phyloP scores from a whole-genome alignment of 257 asterid genomes.

The Avicennia marina region DNA sequence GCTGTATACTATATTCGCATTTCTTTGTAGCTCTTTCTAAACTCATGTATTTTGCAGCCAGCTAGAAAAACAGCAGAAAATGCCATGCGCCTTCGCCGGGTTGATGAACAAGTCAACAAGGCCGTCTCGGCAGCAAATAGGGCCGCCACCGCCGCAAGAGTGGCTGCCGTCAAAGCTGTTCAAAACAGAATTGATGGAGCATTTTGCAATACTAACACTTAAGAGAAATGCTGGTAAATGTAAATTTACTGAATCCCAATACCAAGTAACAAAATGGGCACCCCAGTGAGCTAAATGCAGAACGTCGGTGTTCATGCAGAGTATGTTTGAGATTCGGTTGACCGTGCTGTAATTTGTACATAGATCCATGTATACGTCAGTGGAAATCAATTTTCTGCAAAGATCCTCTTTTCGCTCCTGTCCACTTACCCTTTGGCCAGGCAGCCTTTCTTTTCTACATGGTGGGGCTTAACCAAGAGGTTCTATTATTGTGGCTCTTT shows the following conservation, averaged over 20 bases:
- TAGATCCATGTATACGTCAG: not conserved
- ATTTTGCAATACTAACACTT: conserved; percentile 40
- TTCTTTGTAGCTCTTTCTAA: not conserved
- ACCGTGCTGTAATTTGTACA: conserved; percentile 2
- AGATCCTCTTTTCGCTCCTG: not conserved
- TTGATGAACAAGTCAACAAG: conserved; percentile 55
- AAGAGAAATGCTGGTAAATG: conserved; percentile 22
- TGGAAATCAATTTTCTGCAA: too few relatives aligned
- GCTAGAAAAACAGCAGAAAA: conserved; percentile 48
- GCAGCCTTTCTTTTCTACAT: not conserved
- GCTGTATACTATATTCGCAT: not conserved
- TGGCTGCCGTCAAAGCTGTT: conserved; percentile 69
- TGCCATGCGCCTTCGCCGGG: conserved; percentile 28
- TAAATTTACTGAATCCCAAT: conserved; percentile 23
- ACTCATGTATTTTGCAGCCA: conserved; percentile 31
- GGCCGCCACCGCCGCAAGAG: conserved; percentile 66
- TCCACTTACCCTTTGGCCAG: not conserved
- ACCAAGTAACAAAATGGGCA: conserved; percentile 1
- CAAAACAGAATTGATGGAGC: conserved; percentile 50
- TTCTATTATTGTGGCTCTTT: too few relatives aligned
- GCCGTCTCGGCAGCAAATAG: conserved; percentile 53
- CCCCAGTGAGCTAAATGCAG: conserved; percentile 32
- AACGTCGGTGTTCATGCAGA: conserved; percentile 27
- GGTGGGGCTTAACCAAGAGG: not conserved
- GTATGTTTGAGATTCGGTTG: conserved; percentile 19